Base-by-base conservation (phyloP, 2,329 filamentous ascomycete genomes). In the Stenocarpella maydis region DNA sequence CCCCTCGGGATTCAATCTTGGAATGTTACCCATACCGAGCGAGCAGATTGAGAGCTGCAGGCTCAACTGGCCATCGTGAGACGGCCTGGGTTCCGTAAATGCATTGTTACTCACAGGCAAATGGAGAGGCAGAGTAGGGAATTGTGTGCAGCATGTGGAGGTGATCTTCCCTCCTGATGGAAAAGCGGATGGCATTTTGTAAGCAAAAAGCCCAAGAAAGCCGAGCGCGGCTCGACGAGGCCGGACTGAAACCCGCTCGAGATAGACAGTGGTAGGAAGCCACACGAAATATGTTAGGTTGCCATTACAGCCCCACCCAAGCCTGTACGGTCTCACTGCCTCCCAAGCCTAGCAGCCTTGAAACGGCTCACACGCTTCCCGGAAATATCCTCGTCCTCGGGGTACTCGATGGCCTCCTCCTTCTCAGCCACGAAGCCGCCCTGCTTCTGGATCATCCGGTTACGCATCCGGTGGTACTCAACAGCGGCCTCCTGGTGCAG, bases 381-480 rank as follows among this genome's bases (percentile, higher is more conserved):
- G 1, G 86, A 87, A 15, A 43, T 14, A 53, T 89, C 88, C 31
- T 87, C 85, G 74, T 94, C 89, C 66, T 90, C 90, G 53, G 94
- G 83, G 1, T 91, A 88, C 65, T 92, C 86, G 55, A 90, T 87
- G 21, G 87, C 87, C 65, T 88, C 85, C 70, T 93, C 90, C 70
- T 92, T 88, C 74, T 94, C 88, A 69, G 88, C 87, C 74, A 92
- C 82, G 78, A 97, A 97, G 3, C 94, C 94, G 64, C 94, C 94
- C 74, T 96, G 89, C 74, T 90, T 87, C 74, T 94, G 89, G 66
- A 98, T 94, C 80, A 97, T 90, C 75, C 88, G 88, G 77, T 95
- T 97, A 24, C 95, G 91, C 78, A 93, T 85, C 53, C 88, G 90
- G 78, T 97, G 92, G 79, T 97, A 97, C 76, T 97, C 92, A 45